A percentile compares a stretch with the other conserved stretches of the same genome.
Evolutionary conservation across 148 eudicot genomes (phyloP).

Genomic region (Vaccinium macrocarpon): DNA sequence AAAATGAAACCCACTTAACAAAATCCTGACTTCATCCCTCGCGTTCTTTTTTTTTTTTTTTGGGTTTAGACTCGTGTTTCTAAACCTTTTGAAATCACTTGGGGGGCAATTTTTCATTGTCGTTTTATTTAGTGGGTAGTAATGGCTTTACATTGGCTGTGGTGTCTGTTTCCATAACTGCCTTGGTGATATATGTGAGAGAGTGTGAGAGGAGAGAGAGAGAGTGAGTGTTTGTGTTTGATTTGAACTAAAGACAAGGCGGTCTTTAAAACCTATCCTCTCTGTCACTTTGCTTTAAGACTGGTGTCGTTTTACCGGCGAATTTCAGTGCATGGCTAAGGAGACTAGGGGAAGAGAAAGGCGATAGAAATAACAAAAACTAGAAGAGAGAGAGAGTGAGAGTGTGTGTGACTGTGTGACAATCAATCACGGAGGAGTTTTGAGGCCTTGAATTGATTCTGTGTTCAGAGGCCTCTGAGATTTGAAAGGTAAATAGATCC

Average conservation of each 20-base stretch:
- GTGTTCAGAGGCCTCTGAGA: slow-evolving; percentile 16
- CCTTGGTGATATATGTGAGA: not conserved
- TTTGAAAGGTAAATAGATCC: slow-evolving; percentile 26
- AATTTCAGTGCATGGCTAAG: slow-evolving; percentile 24
- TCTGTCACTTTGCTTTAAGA: slow-evolving; percentile 24
- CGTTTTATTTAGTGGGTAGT: too few species aligned
- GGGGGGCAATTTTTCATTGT: too few species aligned
- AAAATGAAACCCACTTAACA: too few species aligned
- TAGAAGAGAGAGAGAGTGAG: slow-evolving; percentile 5
- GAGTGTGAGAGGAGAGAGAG: not conserved
- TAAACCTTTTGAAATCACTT: too few species aligned
- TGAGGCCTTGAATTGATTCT: slow-evolving; percentile 11
- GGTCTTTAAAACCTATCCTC: slow-evolving; percentile 23
- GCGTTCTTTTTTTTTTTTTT: too few species aligned
- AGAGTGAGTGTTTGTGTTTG: not conserved
- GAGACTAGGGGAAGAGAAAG: not conserved
- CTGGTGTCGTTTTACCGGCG: slow-evolving; percentile 26
- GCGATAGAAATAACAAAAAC: slow-evolving; percentile 19
- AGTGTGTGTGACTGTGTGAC: slow-evolving; percentile 12
- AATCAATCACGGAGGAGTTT: slow-evolving; percentile 23
- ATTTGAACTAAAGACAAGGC: slow-evolving; percentile 33
- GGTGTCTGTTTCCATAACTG: not conserved
- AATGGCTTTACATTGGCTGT: not conserved
- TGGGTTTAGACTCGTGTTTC: too few species aligned
- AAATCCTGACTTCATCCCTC: too few species aligned